Base-by-base conservation (phyloP, 176 grass and related monocot genomes). In the Hyparrhenia diplandra region DNA sequence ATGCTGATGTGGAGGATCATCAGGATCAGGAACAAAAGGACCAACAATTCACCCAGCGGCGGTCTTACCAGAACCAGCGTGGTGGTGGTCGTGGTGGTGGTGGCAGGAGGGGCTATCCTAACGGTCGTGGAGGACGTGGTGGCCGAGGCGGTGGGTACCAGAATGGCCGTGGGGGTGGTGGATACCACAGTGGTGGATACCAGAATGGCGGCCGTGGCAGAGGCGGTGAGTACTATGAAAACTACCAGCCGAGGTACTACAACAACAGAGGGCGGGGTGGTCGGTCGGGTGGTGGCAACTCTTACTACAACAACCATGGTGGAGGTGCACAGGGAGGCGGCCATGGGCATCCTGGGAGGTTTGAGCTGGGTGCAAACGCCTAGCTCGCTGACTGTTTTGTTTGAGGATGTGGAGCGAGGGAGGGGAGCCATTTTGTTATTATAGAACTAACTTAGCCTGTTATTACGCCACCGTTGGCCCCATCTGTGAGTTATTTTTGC, bases 371-470 rank as follows among this genome's bases (percentile, higher is more conserved):
- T 6, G 70, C 92, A 27, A 89, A 84, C 21, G 77, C 89, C 35
- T 94, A 87, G 72, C 40, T 80, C 74, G 43, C 43, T 55, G 37
- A 79, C 68, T 84, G 25, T 74, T 84, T 81, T 87, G 76, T 30
- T 59, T 23, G 21, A 10, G n/a, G 21, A 57, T 14, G 69, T 51
- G 71, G 83, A 69, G 71, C 76, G 67, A 30, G 88, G 37, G 88
- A 73, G 74, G 60, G n/a, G 74, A 86, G 88, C 68, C 79, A 85
- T 86, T 90, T 90, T 90, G 79, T 83, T 86, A 86, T 83, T 61
- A 83, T 90, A 90, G 83, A 85, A 90, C 84, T 90, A 90, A 90
- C 88, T 79, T 86, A 82, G 74, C 74, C 77, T 85, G 43, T 77
- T 89, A 72, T 81, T 85, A 81, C 61, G 64, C 54, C 32, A 16